phyloP scores from a whole-genome alignment of 2,329 filamentous ascomycete species.

The Cryphonectria radicalis region DNA sequence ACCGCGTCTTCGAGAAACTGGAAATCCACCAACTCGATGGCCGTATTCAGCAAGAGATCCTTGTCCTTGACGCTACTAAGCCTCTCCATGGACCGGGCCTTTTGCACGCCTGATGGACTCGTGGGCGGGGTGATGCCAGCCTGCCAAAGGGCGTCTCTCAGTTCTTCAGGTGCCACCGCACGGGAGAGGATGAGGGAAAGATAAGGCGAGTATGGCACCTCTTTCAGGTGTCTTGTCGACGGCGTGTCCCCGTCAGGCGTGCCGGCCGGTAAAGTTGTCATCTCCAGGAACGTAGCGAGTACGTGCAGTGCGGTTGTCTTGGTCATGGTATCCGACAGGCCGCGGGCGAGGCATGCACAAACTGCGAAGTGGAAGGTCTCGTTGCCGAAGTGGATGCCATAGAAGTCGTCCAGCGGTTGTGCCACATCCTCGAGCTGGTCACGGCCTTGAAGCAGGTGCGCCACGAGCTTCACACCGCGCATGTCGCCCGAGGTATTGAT shows the following conservation, averaged over 20 bases:
- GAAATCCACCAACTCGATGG: conserved; percentile 69
- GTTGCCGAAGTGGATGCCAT: conserved; percentile 66
- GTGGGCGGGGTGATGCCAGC: conserved; percentile 54
- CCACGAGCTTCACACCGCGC: conserved; percentile 61
- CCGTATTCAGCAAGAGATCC: conserved; percentile 65
- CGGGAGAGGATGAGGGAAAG: conserved; percentile 63
- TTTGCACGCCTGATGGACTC: conserved; percentile 45
- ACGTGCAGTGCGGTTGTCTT: conserved; percentile 63
- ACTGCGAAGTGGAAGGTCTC: conserved; percentile 72
- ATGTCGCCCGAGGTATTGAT: conserved; percentile 65
- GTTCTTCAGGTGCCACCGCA: conserved; percentile 59
- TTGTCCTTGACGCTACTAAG: conserved; percentile 58
- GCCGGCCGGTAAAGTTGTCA: conserved; percentile 46
- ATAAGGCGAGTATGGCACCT: conserved; percentile 58
- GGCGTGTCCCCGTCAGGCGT: conserved; percentile 34
- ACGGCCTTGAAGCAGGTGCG: conserved; percentile 64
- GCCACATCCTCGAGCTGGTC: conserved; percentile 65
- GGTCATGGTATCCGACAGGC: conserved; percentile 65
- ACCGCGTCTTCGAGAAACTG: conserved; percentile 65
- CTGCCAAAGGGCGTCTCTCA: conserved; percentile 66
- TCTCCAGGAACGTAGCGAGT: conserved; percentile 64
- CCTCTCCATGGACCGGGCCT: conserved; percentile 49
- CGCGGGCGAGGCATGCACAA: conserved; percentile 66
- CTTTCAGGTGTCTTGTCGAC: conserved; percentile 33
- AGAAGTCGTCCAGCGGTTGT: conserved; percentile 64